Evolutionary conservation across 2,329 filamentous ascomycete genomes (phyloP), one percentile per base, ranked within the genome.

Genomic region (Coniosporium tulheliwenetii): DNA sequence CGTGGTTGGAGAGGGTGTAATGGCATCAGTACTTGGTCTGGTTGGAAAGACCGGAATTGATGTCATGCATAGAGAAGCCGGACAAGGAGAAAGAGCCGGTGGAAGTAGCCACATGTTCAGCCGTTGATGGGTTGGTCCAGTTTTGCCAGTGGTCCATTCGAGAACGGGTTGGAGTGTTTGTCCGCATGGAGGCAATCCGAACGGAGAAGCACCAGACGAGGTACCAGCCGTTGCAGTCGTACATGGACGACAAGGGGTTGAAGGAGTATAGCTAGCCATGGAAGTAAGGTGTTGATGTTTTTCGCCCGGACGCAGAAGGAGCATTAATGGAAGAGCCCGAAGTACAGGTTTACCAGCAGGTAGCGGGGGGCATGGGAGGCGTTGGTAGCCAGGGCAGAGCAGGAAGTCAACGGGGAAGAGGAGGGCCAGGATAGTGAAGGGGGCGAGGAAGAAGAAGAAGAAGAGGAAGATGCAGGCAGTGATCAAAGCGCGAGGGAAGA

Each of bases 251-350:
- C 10, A 31, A 26, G 37, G 37, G 8, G 15, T 12, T 39, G 10
- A 16, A 8, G 15, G 16, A 31, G 7, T 31, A 39, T 16, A 31
- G 16, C 15, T 16, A 16, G 29, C n/a, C 37, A 14, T 39, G 37
- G 37, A 30, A 39, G 29, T 16, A 39, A n/a, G 29, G 9, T 39
- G 16, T 12, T 39, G 9, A 39, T 39, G 37, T 39, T 39, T 29
- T 39, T 39, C 37, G 37, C 37, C 15, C 37, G 29, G 10, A 39
- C 37, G 37, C 19, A 29, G 37, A 8, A 14, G 29, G 8, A 9
- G 16, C 37, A 39, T 16, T 9, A 29, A 7, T 39, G 37, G 37
- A 16, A 29, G 29, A 39, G 37, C 37, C 37, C 37, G 16, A 26
- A 14, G 37, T 39, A 39, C 15, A 8, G 29, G 29, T 29, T 39